Base-by-base conservation (phyloP, 257 asterid species). In the Voacanga thouarsii region DNA sequence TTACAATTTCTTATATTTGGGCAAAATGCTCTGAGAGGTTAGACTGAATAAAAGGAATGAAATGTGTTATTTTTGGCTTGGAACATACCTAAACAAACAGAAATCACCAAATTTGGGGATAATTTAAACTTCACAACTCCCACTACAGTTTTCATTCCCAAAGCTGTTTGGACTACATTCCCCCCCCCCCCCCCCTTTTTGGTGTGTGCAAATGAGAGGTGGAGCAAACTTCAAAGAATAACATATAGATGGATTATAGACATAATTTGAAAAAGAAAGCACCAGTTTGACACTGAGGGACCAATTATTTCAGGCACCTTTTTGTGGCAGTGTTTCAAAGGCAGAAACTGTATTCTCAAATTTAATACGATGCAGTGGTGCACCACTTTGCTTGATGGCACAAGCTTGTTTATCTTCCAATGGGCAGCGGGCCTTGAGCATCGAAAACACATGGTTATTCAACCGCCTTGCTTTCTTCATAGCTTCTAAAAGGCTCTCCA, bases 391-490 rank as follows among this genome's bases (percentile, higher is more conserved):
- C 86, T 86, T 94, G 83, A 94, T 91, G 5, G 99, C 99, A 74
- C 99, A 94, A 43, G 99, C 99, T 68, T 91, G 99, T 80, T 92
- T 94, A 90, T 94, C 99, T 86, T 94, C 99, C 78, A 94, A 88
- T 4, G 99, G 99, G 73, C 99, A 92, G 3, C 99, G 93, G 2
- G 97, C 97, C 86, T 92, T 92, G 84, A 94, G 77, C 97, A 94
- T 94, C 28, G 98, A 94, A 61, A 94, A 91, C 0, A 94, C 97
- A 28, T 94, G 97, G 77, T 88, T 89, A 60, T 92, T 94, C 85
- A 94, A 80, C 82, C 99, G 84, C 85, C 99, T 82, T 24, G 96
- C 97, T 88, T 90, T 94, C 93, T 91, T 94, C 96, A 94, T 94
- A 15, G 96, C 96, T 86, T 94, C 99, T 41, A 92, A 41, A 50